Conservation (phyloP, 805 yeast genomes). For the Wickerhamiella kurtzmanii region DNA sequence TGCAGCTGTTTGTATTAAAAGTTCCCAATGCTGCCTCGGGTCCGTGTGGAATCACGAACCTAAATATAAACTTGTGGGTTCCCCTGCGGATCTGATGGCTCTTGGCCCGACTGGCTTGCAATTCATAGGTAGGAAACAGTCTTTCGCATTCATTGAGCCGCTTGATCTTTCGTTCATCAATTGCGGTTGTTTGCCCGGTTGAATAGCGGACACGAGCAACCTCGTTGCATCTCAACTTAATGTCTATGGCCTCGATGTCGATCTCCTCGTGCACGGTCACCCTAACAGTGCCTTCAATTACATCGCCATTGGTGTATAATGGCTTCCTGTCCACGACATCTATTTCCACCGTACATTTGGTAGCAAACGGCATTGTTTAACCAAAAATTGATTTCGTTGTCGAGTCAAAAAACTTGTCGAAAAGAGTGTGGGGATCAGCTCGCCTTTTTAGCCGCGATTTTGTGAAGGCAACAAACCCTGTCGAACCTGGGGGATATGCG, state of each 20-base stretch:
- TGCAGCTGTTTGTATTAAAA: slow-evolving; percentile 5
- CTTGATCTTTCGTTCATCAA: background rate
- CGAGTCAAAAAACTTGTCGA: background rate
- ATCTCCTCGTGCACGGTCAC: background rate
- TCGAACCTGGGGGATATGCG: too few relatives aligned
- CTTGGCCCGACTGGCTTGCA: background rate
- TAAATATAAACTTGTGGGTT: background rate
- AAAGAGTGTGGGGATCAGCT: background rate
- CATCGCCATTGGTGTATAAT: slow-evolving; percentile 1
- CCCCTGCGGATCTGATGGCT: background rate
- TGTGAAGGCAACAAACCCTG: too few relatives aligned
- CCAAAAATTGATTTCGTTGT: too few relatives aligned
- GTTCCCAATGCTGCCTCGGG: slow-evolving; percentile 9
- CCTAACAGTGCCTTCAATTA: background rate
- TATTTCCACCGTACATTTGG: background rate
- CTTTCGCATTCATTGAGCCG: background rate
- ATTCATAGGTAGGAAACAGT: background rate
- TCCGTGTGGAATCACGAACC: background rate
- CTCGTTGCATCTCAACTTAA: background rate
- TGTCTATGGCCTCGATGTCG: background rate
- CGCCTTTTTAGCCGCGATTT: too few relatives aligned
- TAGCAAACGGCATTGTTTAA: too few relatives aligned
- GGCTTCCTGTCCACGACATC: background rate
- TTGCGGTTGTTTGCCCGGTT: too few relatives aligned
- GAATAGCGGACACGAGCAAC: background rate